Evolutionary conservation across 495 filamentous ascomycete genomes (phyloP), one percentile per base, ranked within the genome.

Genomic region (Friedmanniomyces endolithicus): DNA sequence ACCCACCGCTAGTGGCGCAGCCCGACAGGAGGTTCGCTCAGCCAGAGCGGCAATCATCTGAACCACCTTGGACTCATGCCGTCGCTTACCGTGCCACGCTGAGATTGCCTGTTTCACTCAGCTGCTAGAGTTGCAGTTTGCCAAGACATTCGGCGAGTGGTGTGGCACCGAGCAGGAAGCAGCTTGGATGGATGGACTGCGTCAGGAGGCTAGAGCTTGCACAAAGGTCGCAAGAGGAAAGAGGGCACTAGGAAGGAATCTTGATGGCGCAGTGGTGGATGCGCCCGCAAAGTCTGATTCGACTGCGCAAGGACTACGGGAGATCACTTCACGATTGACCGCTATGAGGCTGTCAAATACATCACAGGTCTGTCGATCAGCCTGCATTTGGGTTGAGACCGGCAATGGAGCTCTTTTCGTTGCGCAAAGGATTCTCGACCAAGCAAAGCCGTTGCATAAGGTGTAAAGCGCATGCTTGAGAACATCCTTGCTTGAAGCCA

Each of bases 21-120:
- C 17, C 48, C 12, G 55, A 57, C 46, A 52, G 53, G 58, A 57
- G 54, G 39, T 57, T 53, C 24, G 52, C 51, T 19, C 39, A 51
- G 11, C 25, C 40, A 6, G 41, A 57, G 12, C 55, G 23, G n/a
- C n/a, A n/a, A n/a, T n/a, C n/a, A n/a, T n/a, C n/a, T n/a, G n/a
- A n/a, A n/a, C n/a, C n/a, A n/a, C n/a, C n/a, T n/a, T n/a, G n/a
- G n/a, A n/a, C n/a, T n/a, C n/a, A n/a, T n/a, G n/a, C n/a, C n/a
- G n/a, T n/a, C n/a, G n/a, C n/a, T n/a, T n/a, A n/a, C n/a, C n/a
- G n/a, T 43, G 16, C 39, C 39, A 43, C 16, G 39, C 39, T 3
- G 39, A 43, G 4, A 14, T 6, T n/a, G 39, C 4, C 16, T 43
- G 39, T 22, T 43, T 43, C 39, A 43, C 3, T 14, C 39, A 43